Evolutionary conservation across 1,284 basidiomycete genomes (phyloP).

Genomic region (Pascua guehoae): DNA sequence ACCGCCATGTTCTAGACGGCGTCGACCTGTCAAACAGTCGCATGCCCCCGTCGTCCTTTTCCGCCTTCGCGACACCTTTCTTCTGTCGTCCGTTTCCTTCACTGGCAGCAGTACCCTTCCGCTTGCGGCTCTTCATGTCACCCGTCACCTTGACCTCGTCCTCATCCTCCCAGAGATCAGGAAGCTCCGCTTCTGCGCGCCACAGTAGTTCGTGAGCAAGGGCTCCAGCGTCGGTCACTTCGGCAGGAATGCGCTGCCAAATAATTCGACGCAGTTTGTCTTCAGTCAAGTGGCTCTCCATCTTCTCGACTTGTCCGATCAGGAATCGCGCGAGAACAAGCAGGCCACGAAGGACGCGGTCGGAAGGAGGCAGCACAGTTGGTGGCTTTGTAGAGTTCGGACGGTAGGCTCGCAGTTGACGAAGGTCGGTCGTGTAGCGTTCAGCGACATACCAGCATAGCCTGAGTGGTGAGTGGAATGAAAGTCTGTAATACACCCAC

Average conservation of each 20-base stretch:
- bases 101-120: background rate
- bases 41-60: background rate
- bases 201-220: constrained; percentile 77
- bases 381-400: constrained; percentile 8
- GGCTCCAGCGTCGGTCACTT: constrained; percentile 68
- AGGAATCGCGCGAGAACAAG: constrained; percentile 69
- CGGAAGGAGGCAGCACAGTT: constrained; percentile 27
- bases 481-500: constrained; percentile 51
- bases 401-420: constrained; percentile 59
- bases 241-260: constrained; percentile 73
- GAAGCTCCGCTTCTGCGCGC: constrained; percentile 65
- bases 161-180: constrained; percentile 68
- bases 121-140: constrained; percentile 4
- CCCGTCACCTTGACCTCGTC: constrained; percentile 42
- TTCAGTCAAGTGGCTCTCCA: constrained; percentile 57
- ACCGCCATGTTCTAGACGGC: constrained; percentile 8
- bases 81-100: background rate
- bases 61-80: background rate
- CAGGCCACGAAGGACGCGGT: constrained; percentile 67
- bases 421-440: constrained; percentile 68
- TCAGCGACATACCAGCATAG: constrained; percentile 87
- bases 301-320: constrained; percentile 65
- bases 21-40: constrained; percentile 9
- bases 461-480: constrained; percentile 48
- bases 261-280: constrained; percentile 65